These are phyloP conservation scores for Scenedesmus sp. DNA, from an alignment of 163 green algal genomes.

Conservation along the genomic window DNA sequence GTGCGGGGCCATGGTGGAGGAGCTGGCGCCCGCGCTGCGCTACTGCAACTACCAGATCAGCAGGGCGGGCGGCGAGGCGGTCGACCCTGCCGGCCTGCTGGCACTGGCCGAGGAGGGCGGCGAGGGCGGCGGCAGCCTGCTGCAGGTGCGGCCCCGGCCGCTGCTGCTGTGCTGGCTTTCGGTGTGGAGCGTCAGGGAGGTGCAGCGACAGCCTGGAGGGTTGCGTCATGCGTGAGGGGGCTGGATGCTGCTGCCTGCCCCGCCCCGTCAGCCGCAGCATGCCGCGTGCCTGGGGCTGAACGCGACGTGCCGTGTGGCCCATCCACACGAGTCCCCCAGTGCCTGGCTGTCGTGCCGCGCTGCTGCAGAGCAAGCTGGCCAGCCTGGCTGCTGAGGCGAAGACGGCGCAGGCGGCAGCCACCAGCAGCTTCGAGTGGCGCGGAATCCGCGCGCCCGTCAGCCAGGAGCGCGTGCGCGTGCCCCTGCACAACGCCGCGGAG, in stretches of 20 bases:
- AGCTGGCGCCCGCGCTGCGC: constrained; percentile 78
- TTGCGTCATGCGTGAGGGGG: too few relatives aligned
- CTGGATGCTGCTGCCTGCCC: neutral
- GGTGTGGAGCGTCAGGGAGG: constrained; percentile 20
- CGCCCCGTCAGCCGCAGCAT: neutral
- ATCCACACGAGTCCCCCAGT: neutral
- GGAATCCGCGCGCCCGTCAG: constrained; percentile 60
- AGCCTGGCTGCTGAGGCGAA: constrained; percentile 66
- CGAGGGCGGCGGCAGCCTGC: constrained; percentile 46
- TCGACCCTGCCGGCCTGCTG: constrained; percentile 55
- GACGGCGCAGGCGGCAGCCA: constrained; percentile 55
- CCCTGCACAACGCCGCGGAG: constrained; percentile 65
- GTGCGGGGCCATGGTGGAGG: constrained; percentile 72
- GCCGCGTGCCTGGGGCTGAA: too few relatives aligned
- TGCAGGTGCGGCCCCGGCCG: constrained; percentile 8
- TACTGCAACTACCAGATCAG: constrained; percentile 86
- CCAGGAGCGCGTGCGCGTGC: constrained; percentile 64
- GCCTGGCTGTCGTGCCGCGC: neutral
- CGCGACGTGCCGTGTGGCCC: too few relatives aligned
- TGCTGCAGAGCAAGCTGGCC: constrained; percentile 66
- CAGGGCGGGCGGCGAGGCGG: constrained; percentile 58
- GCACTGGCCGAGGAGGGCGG: constrained; percentile 37
- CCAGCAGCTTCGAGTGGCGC: constrained; percentile 69
- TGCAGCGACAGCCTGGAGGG: neutral
- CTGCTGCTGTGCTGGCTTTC: neutral